Evolutionary conservation across 192 early-diverging fungal species (phyloP), one percentile per base, ranked within the genome.

Genomic region (Backusella australiensis): DNA sequence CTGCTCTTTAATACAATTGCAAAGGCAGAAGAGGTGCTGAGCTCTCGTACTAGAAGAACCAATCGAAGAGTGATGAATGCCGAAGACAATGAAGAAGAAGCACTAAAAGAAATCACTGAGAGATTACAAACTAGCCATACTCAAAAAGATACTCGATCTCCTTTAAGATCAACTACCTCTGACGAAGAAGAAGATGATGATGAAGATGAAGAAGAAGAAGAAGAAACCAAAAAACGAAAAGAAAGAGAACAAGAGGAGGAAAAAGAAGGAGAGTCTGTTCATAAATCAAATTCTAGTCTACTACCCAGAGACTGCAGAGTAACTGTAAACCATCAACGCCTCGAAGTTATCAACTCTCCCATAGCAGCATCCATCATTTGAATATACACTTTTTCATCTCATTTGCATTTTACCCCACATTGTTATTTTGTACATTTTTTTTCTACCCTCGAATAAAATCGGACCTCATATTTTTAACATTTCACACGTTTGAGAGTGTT

Each of bases 61-160:
- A 78, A 74, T 74, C 44, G 77, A 42, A 42, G 77, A 34, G 77
- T 78, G 23, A 74, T 78, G 77, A 67, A 66, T 17, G 77, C 77
- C 2, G 77, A 78, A 74, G 77, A 78, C n/a, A 44, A 70, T 53
- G 78, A 79, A 34, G 65, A 67, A 49, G 41, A 52, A 3, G 23
- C 39, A 15, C 26, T 39, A 14, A 44, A 71, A 46, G 42, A 71
- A 49, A 46, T 71, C 42, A 34, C 26, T 15, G 11, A 42, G 41
- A 49, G 19, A 49, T 49, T 46, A 49, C 70, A 46, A 19, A 6
- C 14, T 11, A 23, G 26, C 5, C 35, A 34, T 49, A 34, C 35
- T 49, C 21, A 63, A 14, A 71, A 32, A 12, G 70, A 71, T 44
- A 44, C 15, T 49, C 70, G 42, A 12, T 71, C 70, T 19, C 70